Conservation (phyloP, 129 eudicot genomes). For the Chrysanthemum makinoi region DNA sequence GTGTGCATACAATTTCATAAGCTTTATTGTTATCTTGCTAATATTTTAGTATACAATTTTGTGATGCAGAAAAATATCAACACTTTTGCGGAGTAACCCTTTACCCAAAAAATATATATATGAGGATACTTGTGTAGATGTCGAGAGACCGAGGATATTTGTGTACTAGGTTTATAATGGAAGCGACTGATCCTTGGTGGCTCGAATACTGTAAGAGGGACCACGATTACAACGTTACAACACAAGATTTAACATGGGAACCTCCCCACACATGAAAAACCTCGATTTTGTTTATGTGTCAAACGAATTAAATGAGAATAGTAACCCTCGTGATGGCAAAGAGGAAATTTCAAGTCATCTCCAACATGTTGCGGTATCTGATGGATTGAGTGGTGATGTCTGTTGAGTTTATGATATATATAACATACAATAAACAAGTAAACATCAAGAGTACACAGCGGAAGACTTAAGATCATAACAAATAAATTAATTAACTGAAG, state of each 20-base stretch:
- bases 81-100: too few relatives aligned
- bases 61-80: conserved; percentile 36
- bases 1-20: not conserved
- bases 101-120: too few relatives aligned
- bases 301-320: conserved; percentile 25
- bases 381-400: conserved; percentile 24
- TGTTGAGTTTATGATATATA: too few relatives aligned
- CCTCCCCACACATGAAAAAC: conserved; percentile 61
- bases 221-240: conserved; percentile 58
- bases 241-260: conserved; percentile 81
- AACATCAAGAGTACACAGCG: too few relatives aligned
- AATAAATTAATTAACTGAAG: too few relatives aligned
- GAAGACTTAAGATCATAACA: too few relatives aligned
- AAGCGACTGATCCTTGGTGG: conserved; percentile 66
- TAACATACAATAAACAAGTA: too few relatives aligned
- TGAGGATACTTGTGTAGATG: not conserved
- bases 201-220: conserved; percentile 54
- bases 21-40: not conserved
- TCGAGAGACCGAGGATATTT: conserved; percentile 14
- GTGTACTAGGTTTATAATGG: conserved; percentile 16
- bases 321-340: conserved; percentile 17
- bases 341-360: conserved; percentile 21
- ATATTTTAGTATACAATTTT: not conserved
- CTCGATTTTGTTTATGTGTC: conserved; percentile 17
- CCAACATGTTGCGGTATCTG: conserved; percentile 22